Evolutionary conservation across 208 protist species (phyloP).

Genomic region (Trypanosoma mega): DNA sequence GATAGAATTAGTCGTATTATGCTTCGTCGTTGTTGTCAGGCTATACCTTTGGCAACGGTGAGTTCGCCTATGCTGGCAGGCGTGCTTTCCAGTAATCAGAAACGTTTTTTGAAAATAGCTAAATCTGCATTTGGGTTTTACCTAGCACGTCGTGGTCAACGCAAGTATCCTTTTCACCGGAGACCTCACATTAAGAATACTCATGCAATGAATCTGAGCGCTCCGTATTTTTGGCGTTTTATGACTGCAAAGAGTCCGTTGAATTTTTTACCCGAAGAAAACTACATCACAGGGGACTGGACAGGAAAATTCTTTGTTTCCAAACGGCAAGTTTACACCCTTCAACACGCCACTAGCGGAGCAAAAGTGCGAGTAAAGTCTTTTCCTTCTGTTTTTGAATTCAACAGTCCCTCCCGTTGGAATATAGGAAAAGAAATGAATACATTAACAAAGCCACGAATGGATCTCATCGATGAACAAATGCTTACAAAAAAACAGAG

Average conservation of each 20-base stretch:
- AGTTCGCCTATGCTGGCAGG: constrained; percentile 6
- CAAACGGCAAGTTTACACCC: constrained; percentile 87
- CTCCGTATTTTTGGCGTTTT: constrained; percentile 87
- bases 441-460: constrained; percentile 80
- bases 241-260: constrained; percentile 85
- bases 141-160: constrained; percentile 71
- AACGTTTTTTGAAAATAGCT: constrained; percentile 86
- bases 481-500: constrained; percentile 92
- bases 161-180: constrained; percentile 81
- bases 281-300: constrained; percentile 92
- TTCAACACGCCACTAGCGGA: constrained; percentile 85
- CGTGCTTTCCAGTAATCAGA: constrained; percentile 30
- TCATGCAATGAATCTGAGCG: constrained; percentile 82
- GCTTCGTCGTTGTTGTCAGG: constrained; percentile 19
- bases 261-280: constrained; percentile 82
- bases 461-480: constrained; percentile 91
- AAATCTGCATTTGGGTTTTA: constrained; percentile 91
- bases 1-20: background rate
- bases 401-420: constrained; percentile 85
- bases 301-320: constrained; percentile 91
- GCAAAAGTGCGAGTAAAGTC: constrained; percentile 83
- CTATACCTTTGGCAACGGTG: background rate
- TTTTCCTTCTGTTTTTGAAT: constrained; percentile 86
- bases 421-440: constrained; percentile 90
- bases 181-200: constrained; percentile 85